Conservation (phyloP, 1,284 basidiomycete species). For the Phylloporus sp. region DNA sequence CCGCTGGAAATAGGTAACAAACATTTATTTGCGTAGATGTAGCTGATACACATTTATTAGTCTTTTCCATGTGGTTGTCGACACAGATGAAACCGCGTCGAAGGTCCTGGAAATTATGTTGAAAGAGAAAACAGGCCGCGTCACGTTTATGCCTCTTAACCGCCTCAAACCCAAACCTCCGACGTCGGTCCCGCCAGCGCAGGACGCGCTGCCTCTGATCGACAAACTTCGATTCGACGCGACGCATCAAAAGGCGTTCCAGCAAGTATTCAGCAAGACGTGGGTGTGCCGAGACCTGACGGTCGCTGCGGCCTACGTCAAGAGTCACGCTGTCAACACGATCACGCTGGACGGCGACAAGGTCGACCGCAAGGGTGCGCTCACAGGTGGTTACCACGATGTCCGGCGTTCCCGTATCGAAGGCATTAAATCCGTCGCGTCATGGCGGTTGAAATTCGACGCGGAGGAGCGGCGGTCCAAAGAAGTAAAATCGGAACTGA, state of each 20-base stretch:
- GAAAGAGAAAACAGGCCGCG: slow-evolving; percentile 89
- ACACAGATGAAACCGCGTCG: slow-evolving; percentile 91
- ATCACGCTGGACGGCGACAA: slow-evolving; percentile 98
- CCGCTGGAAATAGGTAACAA: slow-evolving; percentile 87
- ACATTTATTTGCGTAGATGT: background rate
- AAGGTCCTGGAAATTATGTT: slow-evolving; percentile 92
- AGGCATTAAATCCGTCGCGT: slow-evolving; percentile 79
- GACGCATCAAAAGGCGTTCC: slow-evolving; percentile 83
- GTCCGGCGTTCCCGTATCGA: slow-evolving; percentile 90
- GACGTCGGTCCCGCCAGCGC: slow-evolving; percentile 71
- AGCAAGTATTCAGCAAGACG: slow-evolving; percentile 98
- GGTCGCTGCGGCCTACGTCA: slow-evolving; percentile 93
- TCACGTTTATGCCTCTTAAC: slow-evolving; percentile 99
- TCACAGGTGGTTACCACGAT: slow-evolving; percentile 97
- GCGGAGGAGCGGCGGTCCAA: slow-evolving; percentile 69
- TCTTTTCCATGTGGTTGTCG: slow-evolving; percentile 97
- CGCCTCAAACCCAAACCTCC: slow-evolving; percentile 85
- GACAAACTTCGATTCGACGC: slow-evolving; percentile 85
- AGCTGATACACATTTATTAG: slow-evolving; percentile 40
- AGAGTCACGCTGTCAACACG: slow-evolving; percentile 93
- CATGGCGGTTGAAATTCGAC: slow-evolving; percentile 80
- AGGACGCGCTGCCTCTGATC: slow-evolving; percentile 89
- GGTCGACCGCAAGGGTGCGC: slow-evolving; percentile 93
- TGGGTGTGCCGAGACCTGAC: slow-evolving; percentile 94
- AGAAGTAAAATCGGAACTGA: slow-evolving; percentile 79